phyloP scores from a whole-genome alignment of 176 grass and related monocot species.

The Oryza longistaminata region DNA sequence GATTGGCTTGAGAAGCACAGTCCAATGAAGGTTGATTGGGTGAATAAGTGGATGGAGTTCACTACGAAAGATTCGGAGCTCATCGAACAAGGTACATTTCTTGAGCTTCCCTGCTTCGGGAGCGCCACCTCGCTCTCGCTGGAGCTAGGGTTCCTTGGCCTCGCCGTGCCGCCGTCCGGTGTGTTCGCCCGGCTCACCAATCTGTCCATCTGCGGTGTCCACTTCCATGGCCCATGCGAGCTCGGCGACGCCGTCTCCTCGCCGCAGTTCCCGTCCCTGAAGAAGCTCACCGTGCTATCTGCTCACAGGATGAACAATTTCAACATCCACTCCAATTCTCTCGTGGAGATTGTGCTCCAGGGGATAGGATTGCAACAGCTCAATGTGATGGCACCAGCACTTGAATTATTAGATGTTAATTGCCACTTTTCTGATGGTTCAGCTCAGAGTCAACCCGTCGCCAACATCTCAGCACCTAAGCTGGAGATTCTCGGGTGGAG shows the following conservation, averaged over 20 bases:
- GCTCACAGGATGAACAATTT: not conserved
- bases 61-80: not conserved
- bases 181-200: conserved; percentile 1
- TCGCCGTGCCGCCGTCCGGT: not conserved
- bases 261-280: not conserved
- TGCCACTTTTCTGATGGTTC: no score
- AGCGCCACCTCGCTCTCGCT: not conserved
- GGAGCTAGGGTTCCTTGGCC: not conserved
- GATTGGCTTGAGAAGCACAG: no score
- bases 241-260: not conserved
- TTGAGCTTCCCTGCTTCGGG: conserved; percentile 36
- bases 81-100: not conserved
- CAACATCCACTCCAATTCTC: conserved; percentile 7
- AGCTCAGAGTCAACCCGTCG: not conserved
- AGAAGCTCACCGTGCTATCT: not conserved
- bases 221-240: not conserved
- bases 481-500: not conserved
- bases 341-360: not conserved
- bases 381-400: conserved; percentile 2
- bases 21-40: no score
- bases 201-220: not conserved
- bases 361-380: not conserved
- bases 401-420: not conserved
- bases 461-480: conserved; percentile 9
- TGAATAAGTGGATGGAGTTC: no score